Evolutionary conservation across 345 rosid species (phyloP), one percentile per base, ranked within the genome.

Genomic region (Microcos paniculata): DNA sequence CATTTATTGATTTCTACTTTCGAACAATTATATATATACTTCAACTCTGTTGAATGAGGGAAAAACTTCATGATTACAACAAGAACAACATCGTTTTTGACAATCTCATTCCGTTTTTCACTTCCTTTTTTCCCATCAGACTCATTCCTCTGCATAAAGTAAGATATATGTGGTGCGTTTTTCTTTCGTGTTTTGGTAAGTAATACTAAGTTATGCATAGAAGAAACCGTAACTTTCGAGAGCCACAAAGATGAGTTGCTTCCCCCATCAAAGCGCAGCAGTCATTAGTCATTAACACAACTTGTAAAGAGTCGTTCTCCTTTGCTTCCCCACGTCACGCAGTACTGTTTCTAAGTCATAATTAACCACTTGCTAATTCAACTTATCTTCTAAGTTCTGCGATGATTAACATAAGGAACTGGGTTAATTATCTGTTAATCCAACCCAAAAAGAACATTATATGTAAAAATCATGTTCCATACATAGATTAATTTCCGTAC

Each of bases 371-470:
- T 83, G 77, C 77, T 21, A 46, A 21, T 72, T 80, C 77, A 67
- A 75, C 86, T 79, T 81, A 73, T 75, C 85, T 80, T 76, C 80
- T 52, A 80, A 63, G 82, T 61, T 75, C 62, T 70, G 35, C 15
- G 6, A 72, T 69, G 56, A 71, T 70, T 31, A 53, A 24, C 14
- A 42, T 45, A 57, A 64, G 57, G 28, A 64, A 76, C 40, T 30
- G 12, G 46, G 8, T 43, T 73, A 46, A 19, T 53, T 45, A 14
- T 11, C 24, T 1, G 26, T 51, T 45, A 73, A 33, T 77, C 24
- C 66, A 69, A 11, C 12, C 53, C 19, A 71, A 6, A 55, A 38
- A 9, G 18, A 21, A 18, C 13, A 21, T 2, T 53, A 5, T 18
- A 23, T 48, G 19, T 51, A 30, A 1, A 33, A 33, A 33, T 65